Percentiles rank a stretch among this genome's conserved stretches.
Evolutionary conservation across 495 filamentous ascomycete genomes (phyloP).

Genomic region (Penicillium odoratum): DNA sequence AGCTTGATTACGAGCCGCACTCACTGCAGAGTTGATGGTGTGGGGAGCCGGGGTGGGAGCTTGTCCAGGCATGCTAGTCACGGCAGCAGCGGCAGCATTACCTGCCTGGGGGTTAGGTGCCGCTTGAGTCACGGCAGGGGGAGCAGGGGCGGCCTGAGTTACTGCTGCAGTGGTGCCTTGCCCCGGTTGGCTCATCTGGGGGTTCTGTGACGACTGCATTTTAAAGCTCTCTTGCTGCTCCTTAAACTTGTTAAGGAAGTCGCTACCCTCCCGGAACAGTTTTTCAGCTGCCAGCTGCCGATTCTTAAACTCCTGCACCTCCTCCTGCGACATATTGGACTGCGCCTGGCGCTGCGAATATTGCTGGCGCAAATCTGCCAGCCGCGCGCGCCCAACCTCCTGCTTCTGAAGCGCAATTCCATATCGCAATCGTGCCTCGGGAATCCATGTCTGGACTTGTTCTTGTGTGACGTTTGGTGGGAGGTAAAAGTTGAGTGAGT

Average conservation of each 20-base stretch:
- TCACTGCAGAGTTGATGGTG: constrained; percentile 55
- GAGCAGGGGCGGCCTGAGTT: constrained; percentile 17
- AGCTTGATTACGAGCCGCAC: constrained; percentile 50
- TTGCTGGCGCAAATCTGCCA: constrained; percentile 40
- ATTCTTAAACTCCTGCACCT: constrained; percentile 44
- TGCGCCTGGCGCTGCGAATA: constrained; percentile 36
- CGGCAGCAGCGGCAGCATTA: constrained; percentile 23
- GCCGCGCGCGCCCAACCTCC: constrained; percentile 45
- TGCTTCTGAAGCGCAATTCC: constrained; percentile 54
- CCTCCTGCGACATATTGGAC: constrained; percentile 44
- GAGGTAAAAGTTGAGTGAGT: constrained; percentile 44
- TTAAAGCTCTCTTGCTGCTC: constrained; percentile 50
- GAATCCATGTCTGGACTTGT: constrained; percentile 50
- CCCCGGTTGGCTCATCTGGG: constrained; percentile 32
- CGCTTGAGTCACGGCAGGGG: constrained; percentile 20
- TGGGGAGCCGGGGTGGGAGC: constrained; percentile 48
- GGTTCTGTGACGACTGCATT: constrained; percentile 41
- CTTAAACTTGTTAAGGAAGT: constrained; percentile 49
- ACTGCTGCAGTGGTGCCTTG: constrained; percentile 14
- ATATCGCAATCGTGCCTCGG: constrained; percentile 53
- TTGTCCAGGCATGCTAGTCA: constrained; percentile 36
- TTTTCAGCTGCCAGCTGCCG: constrained; percentile 47
- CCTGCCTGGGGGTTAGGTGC: constrained; percentile 26
- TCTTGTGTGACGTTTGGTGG: constrained; percentile 49
- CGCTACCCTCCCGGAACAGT: constrained; percentile 45